A percentile compares a stretch with the other conserved stretches of the same genome.
phyloP scores from a whole-genome alignment of 164 flowering plant genomes.

The Aristolochia contorta region DNA sequence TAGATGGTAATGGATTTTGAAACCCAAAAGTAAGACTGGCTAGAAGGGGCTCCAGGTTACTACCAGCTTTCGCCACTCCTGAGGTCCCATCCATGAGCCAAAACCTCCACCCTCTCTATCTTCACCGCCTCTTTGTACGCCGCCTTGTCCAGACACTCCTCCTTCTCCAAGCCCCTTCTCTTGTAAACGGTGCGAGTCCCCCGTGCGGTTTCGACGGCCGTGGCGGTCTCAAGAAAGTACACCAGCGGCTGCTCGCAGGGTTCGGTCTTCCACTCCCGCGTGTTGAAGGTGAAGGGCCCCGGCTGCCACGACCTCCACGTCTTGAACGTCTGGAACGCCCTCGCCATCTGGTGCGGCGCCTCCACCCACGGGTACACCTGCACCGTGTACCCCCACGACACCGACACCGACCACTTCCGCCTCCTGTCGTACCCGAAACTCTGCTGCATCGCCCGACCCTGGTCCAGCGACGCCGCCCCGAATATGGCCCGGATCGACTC shows the following conservation, averaged over 20 bases:
- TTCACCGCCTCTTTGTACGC: constrained; percentile 7
- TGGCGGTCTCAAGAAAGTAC: constrained; percentile 16
- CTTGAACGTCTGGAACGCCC: constrained; percentile 45
- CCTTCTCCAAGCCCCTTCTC: constrained; percentile 3
- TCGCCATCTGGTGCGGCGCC: constrained; percentile 35
- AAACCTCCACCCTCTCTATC: constrained; percentile 22
- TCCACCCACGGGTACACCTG: constrained; percentile 43
- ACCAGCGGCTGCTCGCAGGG: constrained; percentile 33
- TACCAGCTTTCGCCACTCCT: too few relatives aligned
- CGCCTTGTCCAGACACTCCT: constrained; percentile 9
- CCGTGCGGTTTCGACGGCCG: background rate
- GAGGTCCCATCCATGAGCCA: constrained; percentile 20
- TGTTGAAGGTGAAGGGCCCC: constrained; percentile 56
- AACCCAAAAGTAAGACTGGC: too few relatives aligned
- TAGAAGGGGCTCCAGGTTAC: too few relatives aligned
- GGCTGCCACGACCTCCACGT: constrained; percentile 50
- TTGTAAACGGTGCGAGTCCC: constrained; percentile 20
- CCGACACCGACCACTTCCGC: constrained; percentile 57
- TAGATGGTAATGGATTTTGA: too few relatives aligned
- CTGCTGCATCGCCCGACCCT: constrained; percentile 56
- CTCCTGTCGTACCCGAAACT: constrained; percentile 49
- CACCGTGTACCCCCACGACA: constrained; percentile 74
- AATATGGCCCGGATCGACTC: constrained; percentile 33
- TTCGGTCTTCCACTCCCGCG: constrained; percentile 30
- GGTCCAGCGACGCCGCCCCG: constrained; percentile 40